phyloP scores from a whole-genome alignment of 2,329 filamentous ascomycete species.

The Zarea fungicola region DNA sequence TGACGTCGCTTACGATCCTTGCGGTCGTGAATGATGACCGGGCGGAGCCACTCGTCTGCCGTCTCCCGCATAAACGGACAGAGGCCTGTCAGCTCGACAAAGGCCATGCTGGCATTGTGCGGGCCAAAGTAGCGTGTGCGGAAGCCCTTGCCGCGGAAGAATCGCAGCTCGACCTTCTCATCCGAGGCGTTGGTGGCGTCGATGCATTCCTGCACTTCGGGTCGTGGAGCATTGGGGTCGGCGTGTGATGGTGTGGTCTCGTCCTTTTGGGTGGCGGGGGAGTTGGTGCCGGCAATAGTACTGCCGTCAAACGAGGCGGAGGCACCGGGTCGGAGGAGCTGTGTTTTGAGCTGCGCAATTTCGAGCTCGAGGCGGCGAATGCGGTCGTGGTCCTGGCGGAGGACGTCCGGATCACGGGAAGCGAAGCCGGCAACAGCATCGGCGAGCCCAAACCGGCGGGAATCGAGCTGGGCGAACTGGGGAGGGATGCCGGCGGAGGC shows the following conservation, averaged over 20 bases:
- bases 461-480: constrained; percentile 37
- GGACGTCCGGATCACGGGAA: constrained; percentile 31
- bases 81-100: constrained; percentile 52
- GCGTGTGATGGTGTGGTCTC: constrained; percentile 25
- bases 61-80: constrained; percentile 59
- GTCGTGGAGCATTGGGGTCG: constrained; percentile 28
- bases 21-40: constrained; percentile 49
- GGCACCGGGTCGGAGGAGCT: constrained; percentile 40
- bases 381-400: constrained; percentile 49
- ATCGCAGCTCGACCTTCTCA: constrained; percentile 50
- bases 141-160: constrained; percentile 55
- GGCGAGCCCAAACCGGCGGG: constrained; percentile 31
- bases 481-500: constrained; percentile 40
- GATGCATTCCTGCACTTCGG: constrained; percentile 35
- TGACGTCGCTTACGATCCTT: constrained; percentile 52
- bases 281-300: constrained; percentile 41
- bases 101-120: constrained; percentile 56
- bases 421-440: constrained; percentile 24
- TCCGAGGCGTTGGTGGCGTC: constrained; percentile 35
- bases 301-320: constrained; percentile 43
- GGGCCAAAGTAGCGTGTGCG: constrained; percentile 56
- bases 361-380: constrained; percentile 56
- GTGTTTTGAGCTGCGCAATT: constrained; percentile 50
- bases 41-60: constrained; percentile 55
- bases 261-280: constrained; percentile 42